Conservation (phyloP, 257 asterid species). For the Petunia axillaris region DNA sequence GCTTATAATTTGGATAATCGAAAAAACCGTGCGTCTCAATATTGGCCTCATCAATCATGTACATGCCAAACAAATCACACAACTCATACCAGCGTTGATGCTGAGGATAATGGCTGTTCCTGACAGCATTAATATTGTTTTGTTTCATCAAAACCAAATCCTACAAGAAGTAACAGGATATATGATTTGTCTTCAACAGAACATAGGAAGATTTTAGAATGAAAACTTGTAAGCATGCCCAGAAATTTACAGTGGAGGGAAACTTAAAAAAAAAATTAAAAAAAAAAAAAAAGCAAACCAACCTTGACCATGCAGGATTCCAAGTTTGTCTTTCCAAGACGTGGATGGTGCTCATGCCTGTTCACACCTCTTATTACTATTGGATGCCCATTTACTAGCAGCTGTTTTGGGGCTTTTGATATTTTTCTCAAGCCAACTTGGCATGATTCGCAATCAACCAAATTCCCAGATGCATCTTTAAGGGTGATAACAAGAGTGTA, state of each 20-base stretch:
- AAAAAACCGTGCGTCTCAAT: conserved; percentile 97
- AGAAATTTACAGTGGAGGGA: neutral
- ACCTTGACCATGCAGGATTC: conserved; percentile 99
- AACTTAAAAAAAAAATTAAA: no score
- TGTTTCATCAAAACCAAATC: conserved; percentile 95
- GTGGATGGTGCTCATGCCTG: conserved; percentile 98
- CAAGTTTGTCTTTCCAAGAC: conserved; percentile 93
- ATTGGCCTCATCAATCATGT: conserved; percentile 99
- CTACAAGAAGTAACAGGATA: conserved; percentile 40
- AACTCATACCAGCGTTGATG: conserved; percentile 96
- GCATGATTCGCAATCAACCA: conserved; percentile 90
- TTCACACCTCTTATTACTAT: conserved; percentile 95
- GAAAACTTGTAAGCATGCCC: conserved; percentile 8
- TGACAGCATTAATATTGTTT: conserved; percentile 88
- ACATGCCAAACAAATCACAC: conserved; percentile 97
- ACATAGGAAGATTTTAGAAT: neutral
- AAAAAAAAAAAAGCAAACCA: conserved; percentile 22
- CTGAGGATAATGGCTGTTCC: conserved; percentile 98
- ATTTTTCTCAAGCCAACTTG: conserved; percentile 88
- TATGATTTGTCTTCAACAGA: conserved; percentile 8
- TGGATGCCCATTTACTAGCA: conserved; percentile 90
- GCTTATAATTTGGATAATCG: conserved; percentile 63
- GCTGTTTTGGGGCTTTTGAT: conserved; percentile 82
- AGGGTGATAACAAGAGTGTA: conserved; percentile 86
- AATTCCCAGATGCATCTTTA: conserved; percentile 75